phyloP scores from a whole-genome alignment of 305 asterid genomes.

The Fraxinus sp. region DNA sequence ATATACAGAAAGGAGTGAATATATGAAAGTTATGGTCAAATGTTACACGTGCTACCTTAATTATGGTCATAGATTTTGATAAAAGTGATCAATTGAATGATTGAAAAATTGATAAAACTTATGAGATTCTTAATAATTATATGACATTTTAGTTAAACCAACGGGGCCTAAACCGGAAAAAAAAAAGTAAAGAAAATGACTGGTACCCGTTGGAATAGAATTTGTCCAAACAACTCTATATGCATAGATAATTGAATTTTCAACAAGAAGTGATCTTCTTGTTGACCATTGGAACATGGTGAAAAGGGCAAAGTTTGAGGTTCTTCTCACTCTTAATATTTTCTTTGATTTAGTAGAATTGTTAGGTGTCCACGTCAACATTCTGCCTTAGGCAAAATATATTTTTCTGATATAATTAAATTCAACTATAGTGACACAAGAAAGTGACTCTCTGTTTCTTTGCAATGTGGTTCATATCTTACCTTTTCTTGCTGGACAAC shows the following conservation, averaged over 20 bases:
- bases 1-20: neutral
- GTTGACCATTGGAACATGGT: conserved; percentile 5
- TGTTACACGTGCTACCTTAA: neutral
- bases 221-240: neutral
- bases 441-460: conserved; percentile 8
- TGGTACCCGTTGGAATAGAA: neutral
- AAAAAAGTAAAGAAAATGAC: neutral
- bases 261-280: neutral
- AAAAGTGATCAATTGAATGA: neutral
- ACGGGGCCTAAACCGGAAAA: neutral
- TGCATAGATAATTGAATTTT: neutral
- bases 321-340: neutral
- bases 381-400: neutral
- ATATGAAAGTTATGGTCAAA: neutral
- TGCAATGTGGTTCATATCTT: conserved; percentile 11
- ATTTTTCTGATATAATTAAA: neutral
- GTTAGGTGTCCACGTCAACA: conserved; percentile 6
- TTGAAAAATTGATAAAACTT: neutral
- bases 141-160: neutral
- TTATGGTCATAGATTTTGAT: neutral
- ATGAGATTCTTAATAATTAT: neutral
- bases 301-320: conserved; percentile 1
- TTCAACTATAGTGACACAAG: conserved; percentile 5
- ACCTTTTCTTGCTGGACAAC: conserved; percentile 21
- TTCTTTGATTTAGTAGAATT: neutral